phyloP scores from a whole-genome alignment of 331 rosid genomes.

The Quercus phellos region DNA sequence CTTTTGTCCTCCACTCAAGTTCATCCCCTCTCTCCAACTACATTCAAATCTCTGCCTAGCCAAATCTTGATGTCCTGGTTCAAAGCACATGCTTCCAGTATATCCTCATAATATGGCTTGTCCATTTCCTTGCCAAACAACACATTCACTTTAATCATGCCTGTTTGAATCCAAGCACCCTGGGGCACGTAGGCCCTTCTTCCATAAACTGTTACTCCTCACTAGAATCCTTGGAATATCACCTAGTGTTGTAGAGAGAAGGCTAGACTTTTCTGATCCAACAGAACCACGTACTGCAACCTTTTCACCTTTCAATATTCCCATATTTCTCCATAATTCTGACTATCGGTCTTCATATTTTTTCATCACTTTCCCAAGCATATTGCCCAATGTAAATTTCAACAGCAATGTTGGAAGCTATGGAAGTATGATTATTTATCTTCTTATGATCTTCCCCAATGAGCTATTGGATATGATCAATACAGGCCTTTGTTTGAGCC shows the following conservation, averaged over 20 bases:
- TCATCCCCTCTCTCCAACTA: conserved; percentile 84
- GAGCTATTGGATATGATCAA: conserved; percentile 53
- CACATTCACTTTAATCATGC: conserved; percentile 72
- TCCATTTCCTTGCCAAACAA: conserved; percentile 73
- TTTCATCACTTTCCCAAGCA: conserved; percentile 60
- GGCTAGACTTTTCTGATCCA: conserved; percentile 90
- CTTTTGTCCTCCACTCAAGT: conserved; percentile 83
- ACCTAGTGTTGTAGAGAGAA: conserved; percentile 57
- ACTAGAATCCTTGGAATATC: conserved; percentile 80
- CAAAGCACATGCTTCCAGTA: conserved; percentile 70
- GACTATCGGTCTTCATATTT: conserved; percentile 49
- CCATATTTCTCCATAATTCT: conserved; percentile 31
- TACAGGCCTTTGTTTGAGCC: conserved; percentile 75
- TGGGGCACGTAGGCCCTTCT: conserved; percentile 73
- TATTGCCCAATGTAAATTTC: conserved; percentile 61
- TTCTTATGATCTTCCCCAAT: conserved; percentile 62
- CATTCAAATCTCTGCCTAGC: conserved; percentile 56
- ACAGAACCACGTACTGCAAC: conserved; percentile 85
- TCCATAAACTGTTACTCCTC: conserved; percentile 42
- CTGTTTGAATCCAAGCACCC: conserved; percentile 88
- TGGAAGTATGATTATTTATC: conserved; percentile 20
- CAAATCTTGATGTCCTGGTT: conserved; percentile 44
- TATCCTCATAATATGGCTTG: conserved; percentile 43
- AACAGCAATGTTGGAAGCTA: conserved; percentile 37
- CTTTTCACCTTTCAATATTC: conserved; percentile 27